Base-by-base conservation (phyloP, 1,284 basidiomycete genomes). In the Pulveroboletus sp. region DNA sequence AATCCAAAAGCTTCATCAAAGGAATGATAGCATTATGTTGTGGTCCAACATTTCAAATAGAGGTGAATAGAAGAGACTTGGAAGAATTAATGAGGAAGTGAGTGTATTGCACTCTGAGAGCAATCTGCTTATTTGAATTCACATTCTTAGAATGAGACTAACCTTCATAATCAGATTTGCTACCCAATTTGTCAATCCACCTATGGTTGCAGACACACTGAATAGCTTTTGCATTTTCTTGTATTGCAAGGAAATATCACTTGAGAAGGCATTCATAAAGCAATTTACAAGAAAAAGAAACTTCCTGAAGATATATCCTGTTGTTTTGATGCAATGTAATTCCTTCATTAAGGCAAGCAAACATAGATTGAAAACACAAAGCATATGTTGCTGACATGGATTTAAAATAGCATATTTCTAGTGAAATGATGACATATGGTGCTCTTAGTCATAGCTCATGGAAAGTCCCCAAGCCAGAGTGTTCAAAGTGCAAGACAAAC, bases 101-200 rank as follows among this genome's bases (percentile, higher is more conserved):
- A 35, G 14, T 26, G 26, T 17, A 15, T 22, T 6, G 2, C 11
- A 15, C 10, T 28, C 7, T n/a, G n/a, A n/a, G n/a, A n/a, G n/a
- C n/a, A n/a, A 43, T 62, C 74, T 17, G 18, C n/a, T 39, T 11
- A 28, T 6, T 31, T 31, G 12, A 8, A 31, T 15, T 24, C 24
- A 0, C n/a, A 10, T n/a, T 10, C 12, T 26, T 35, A 58, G 56
- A 17, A n/a, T 54, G 25, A 25, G n/a, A 22, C 22, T 58, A 0
- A 31, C 1, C 2, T 58, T 58, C n/a, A 33, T 56, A 7, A 2
- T 58, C 1, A n/a, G 52, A 24, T 55, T 55, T 18, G 5, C 48
- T 1, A 3, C 43, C 3, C 8, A 18, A 5, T 50, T n/a, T 8
- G 48, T 55, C 2, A 42, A 51, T 31, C 48, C 44, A 6, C 20